These are phyloP conservation scores for Cryphonectria japonica DNA, from an alignment of 2,329 filamentous ascomycete species.

Conservation along the genomic window DNA sequence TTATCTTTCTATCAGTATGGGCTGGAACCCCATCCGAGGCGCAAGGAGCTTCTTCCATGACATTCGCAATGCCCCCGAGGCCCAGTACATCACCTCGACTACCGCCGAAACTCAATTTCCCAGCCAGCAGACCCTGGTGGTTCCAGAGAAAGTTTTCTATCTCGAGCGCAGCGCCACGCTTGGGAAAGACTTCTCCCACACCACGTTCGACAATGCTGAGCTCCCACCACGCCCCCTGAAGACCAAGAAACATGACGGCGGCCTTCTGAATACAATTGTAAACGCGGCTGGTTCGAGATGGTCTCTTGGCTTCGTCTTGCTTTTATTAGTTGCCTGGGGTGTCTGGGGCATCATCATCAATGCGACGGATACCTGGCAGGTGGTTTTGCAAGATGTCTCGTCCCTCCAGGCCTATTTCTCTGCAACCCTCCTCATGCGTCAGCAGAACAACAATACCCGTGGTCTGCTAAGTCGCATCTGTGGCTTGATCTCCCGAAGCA, in stretches of 20 bases:
- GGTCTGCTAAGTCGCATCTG: constrained; percentile 37
- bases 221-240: not conserved
- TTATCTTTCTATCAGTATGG: not conserved
- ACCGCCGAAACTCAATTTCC: constrained; percentile 30
- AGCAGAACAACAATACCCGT: constrained; percentile 42
- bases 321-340: constrained; percentile 38
- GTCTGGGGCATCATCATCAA: constrained; percentile 38
- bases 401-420: constrained; percentile 44
- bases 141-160: constrained; percentile 25
- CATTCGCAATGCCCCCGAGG: constrained; percentile 30
- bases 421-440: constrained; percentile 44
- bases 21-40: constrained; percentile 20
- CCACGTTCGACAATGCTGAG: constrained; percentile 7
- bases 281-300: constrained; percentile 31
- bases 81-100: constrained; percentile 30
- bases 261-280: constrained; percentile 30
- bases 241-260: constrained; percentile 20
- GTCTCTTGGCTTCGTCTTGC: constrained; percentile 38
- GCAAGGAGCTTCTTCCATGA: constrained; percentile 27
- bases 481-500: constrained; percentile 39
- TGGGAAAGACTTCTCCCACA: constrained; percentile 25
- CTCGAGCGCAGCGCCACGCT: constrained; percentile 26
- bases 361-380: constrained; percentile 41
- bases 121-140: constrained; percentile 21
- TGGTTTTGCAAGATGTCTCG: constrained; percentile 41